Conservation (phyloP, 148 eudicot species). For the Rhododendron ovatum region DNA sequence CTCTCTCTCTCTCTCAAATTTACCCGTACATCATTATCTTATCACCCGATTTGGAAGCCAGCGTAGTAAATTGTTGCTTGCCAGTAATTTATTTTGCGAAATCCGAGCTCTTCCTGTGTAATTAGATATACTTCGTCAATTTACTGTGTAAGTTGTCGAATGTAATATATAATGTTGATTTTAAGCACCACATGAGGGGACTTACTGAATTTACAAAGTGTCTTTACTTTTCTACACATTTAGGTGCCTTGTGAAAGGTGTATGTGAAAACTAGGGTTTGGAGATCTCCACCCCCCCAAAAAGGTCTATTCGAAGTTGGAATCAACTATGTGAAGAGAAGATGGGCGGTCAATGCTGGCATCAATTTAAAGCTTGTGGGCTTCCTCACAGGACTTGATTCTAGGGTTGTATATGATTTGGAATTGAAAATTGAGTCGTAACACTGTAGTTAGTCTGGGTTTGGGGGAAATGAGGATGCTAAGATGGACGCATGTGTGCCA, state of each 20-base stretch:
- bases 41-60: background rate
- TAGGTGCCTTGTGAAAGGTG: background rate
- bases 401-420: background rate
- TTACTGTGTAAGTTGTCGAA: background rate
- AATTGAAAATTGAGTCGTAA: background rate
- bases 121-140: background rate
- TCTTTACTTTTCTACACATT: background rate
- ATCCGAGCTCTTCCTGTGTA: background rate
- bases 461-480: background rate
- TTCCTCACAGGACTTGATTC: background rate
- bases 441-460: background rate
- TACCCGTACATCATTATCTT: background rate
- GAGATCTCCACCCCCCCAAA: background rate
- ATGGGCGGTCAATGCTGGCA: background rate
- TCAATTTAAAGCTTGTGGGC: background rate
- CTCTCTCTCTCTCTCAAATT: background rate
- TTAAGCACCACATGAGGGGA: background rate
- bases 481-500: background rate
- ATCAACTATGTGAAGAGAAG: background rate
- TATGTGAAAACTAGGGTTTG: background rate
- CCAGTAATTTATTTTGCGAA: background rate
- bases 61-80: background rate
- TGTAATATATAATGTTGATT: background rate
- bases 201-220: background rate
- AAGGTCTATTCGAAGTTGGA: background rate